Conservation (phyloP, 2,329 filamentous ascomycete genomes). For the Aspergillus latus region DNA sequence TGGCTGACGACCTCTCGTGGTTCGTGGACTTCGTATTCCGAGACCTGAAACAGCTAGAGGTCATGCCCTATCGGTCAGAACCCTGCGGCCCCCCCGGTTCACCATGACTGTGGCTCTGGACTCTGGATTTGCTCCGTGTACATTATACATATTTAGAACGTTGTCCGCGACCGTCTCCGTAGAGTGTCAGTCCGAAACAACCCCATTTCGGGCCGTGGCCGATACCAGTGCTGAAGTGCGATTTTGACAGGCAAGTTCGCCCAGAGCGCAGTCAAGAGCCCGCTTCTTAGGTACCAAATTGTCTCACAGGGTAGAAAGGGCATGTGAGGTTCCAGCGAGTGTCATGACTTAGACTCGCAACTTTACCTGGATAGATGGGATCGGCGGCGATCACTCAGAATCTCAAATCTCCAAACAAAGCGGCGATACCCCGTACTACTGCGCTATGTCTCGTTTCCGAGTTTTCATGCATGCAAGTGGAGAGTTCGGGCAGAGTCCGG, state of each 20-base stretch:
- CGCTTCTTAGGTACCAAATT: background rate
- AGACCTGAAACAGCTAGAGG: conserved; percentile 2
- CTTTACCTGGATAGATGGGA: background rate
- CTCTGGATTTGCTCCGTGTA: background rate
- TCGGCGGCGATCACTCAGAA: background rate
- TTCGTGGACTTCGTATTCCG: background rate
- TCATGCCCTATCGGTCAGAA: background rate
- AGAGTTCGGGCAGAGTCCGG: background rate
- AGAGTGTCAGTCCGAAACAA: background rate
- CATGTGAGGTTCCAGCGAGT: background rate
- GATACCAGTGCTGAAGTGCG: background rate
- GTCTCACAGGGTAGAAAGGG: background rate
- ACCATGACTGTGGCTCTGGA: background rate
- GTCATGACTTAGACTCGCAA: background rate
- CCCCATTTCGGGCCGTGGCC: background rate
- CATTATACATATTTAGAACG: background rate
- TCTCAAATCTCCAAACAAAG: background rate
- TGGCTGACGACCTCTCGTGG: background rate
- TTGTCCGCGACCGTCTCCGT: background rate
- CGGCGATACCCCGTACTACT: background rate
- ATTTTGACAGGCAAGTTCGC: background rate
- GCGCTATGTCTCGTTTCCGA: background rate
- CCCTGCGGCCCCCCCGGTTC: background rate
- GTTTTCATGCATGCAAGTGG: conserved; percentile 2
- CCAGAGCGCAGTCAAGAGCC: background rate